Evolutionary conservation across 2,329 filamentous ascomycete species (phyloP).

Genomic region (Fusarium sp.): DNA sequence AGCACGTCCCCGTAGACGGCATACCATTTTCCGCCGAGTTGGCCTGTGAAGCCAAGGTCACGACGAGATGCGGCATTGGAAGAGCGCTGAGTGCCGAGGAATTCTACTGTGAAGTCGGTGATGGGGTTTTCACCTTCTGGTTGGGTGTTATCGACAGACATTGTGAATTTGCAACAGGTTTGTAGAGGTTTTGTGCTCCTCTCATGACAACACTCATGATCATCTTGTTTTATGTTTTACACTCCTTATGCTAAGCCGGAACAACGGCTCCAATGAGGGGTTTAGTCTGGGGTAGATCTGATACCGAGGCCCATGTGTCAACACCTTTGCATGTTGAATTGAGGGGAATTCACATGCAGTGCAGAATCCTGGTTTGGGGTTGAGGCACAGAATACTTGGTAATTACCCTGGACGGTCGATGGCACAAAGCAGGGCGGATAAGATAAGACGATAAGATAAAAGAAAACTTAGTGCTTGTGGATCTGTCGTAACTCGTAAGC

Average conservation of each 20-base stretch:
- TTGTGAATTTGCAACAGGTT: fast-evolving
- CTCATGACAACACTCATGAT: fast-evolving
- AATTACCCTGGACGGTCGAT: not conserved
- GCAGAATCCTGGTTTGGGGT: not conserved
- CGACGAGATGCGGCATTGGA: conserved; percentile 53
- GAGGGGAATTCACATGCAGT: not conserved
- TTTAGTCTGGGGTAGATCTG: fast-evolving
- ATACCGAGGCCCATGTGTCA: conserved; percentile 32
- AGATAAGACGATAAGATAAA: not conserved
- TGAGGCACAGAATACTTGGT: not conserved
- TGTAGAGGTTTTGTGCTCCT: fast-evolving
- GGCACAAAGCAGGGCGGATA: not conserved
- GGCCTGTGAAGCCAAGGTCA: conserved; percentile 53
- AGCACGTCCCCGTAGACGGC: conserved; percentile 50
- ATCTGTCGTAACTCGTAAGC: not conserved
- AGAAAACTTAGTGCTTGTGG: not conserved
- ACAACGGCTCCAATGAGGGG: not conserved
- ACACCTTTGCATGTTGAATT: conserved; percentile 11
- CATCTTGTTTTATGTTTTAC: not conserved
- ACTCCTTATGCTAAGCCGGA: not conserved
- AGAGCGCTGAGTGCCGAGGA: conserved; percentile 52
- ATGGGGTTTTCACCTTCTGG: conserved; percentile 52
- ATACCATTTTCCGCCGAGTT: conserved; percentile 53
- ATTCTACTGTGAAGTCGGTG: conserved; percentile 38
- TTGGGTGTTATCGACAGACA: conserved; percentile 52